Evolutionary conservation across 768 basidiomycete species (phyloP).

Genomic region (Dacryopinax spathularia): DNA sequence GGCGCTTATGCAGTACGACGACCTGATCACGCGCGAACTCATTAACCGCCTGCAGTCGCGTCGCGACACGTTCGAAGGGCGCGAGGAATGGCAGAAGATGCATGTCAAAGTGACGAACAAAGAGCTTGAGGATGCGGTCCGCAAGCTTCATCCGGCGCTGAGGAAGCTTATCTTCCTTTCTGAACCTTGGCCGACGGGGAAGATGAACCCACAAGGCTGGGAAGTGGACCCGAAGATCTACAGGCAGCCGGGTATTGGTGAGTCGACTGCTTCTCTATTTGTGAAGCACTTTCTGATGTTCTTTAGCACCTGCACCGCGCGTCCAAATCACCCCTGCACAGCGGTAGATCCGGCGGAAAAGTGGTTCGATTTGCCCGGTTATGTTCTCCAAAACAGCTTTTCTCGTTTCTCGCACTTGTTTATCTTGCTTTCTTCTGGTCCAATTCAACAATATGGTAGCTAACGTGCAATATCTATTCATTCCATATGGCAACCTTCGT

Average conservation of each 20-base stretch:
- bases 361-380: too few species aligned
- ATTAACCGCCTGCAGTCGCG: not conserved
- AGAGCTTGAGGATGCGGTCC: not conserved
- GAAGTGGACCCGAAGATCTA: not conserved
- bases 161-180: not conserved
- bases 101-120: conserved; percentile 1
- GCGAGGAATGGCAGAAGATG: not conserved
- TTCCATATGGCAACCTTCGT: too few species aligned
- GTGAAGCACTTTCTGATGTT: too few species aligned
- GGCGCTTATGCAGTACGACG: conserved; percentile 1
- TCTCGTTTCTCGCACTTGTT: too few species aligned
- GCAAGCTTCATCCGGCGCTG: not conserved
- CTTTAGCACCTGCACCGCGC: too few species aligned
- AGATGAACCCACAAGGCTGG: conserved; percentile 3
- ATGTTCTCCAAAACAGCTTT: too few species aligned
- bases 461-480: too few species aligned
- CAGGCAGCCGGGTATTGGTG: conserved; percentile 2
- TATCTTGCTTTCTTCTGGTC: too few species aligned
- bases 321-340: too few species aligned
- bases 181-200: not conserved
- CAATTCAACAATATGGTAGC: too few species aligned
- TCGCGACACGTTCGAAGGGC: not conserved
- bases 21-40: not conserved
- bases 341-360: too few species aligned
- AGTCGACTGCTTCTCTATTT: too few species aligned